Base-by-base conservation (phyloP, 225 moss, liverwort and hornwort genomes). In the Thuidium tamariscinum region DNA sequence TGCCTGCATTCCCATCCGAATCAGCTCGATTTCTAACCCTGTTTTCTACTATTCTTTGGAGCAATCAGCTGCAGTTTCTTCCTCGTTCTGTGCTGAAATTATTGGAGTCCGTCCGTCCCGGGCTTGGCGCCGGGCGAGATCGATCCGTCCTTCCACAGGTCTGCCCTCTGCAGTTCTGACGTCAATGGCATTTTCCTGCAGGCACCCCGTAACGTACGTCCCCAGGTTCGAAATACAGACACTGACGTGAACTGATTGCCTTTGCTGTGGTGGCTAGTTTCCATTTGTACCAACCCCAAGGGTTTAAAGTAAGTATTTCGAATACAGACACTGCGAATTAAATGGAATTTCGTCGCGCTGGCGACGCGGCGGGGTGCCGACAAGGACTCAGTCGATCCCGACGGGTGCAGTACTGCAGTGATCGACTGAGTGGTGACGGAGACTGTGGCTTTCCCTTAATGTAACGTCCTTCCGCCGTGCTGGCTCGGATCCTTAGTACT, bases 31-130 rank as follows among this genome's bases (percentile, higher is more conserved):
- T 5, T 18, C 34, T 51, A 11, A 13, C 12, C 5, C 11, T 11
- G 11, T 4, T 5, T 3, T 17, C 0, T 4, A 23, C 2, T 23
- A 9, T 11, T 2, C 16, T 54, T 22, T 54, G 5, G 3, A 54
- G 15, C 54, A 54, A 75, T 54, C 52, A n/a, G 4, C 48, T 46
- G 19, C 36, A 29, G 19, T n/a, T 37, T 16, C 64, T 39, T 84
- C 84, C 76, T 48, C 61, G 17, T 60, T 73, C 73, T 7, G 39
- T 64, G 63, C 64, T 30, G 32, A 32, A 84, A 76, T 84, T 75
- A 84, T 84, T 84, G 84, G 6, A 44, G n/a, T n/a, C n/a, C n/a
- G n/a, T n/a, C n/a, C n/a, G n/a, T n/a, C 52, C 16, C 39, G 3
- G 41, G 39, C 84, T 76, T 76, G 84, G 84, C 82, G 69, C 20